phyloP scores from a whole-genome alignment of 2,329 filamentous ascomycete species.

The Epichloe sibirici region DNA sequence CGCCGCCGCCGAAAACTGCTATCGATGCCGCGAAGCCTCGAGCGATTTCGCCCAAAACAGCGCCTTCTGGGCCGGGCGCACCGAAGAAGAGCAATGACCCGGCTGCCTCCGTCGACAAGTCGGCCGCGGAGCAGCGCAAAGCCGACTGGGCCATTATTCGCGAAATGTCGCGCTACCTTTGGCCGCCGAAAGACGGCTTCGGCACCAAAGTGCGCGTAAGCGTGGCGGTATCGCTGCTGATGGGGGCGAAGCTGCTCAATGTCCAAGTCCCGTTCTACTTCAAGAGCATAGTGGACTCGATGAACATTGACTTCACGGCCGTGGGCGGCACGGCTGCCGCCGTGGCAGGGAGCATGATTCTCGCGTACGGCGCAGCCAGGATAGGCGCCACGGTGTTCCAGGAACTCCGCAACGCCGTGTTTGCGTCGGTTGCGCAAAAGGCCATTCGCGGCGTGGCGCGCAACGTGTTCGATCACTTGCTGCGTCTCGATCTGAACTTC shows the following conservation, averaged over 20 bases:
- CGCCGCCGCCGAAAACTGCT: conserved; percentile 9
- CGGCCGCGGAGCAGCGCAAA: conserved; percentile 79
- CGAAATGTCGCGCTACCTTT: conserved; percentile 92
- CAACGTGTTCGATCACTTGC: conserved; percentile 83
- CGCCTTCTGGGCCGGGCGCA: conserved; percentile 7
- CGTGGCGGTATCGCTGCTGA: conserved; percentile 67
- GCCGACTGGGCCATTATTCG: conserved; percentile 98
- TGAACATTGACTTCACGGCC: conserved; percentile 89
- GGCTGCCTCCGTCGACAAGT: conserved; percentile 27
- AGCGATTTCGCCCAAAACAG: conserved; percentile 2
- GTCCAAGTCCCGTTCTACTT: conserved; percentile 99
- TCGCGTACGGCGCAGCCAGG: conserved; percentile 82
- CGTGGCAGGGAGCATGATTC: conserved; percentile 81
- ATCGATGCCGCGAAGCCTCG: background rate
- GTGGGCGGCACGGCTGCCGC: conserved; percentile 81
- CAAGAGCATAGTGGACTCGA: conserved; percentile 92
- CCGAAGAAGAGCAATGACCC: conserved; percentile 17
- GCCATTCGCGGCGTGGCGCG: conserved; percentile 83
- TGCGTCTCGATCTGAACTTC: conserved; percentile 84
- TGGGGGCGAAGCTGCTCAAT: conserved; percentile 90
- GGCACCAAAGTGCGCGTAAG: conserved; percentile 71
- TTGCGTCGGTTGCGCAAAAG: conserved; percentile 93
- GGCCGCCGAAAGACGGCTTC: conserved; percentile 72
- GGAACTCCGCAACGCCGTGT: conserved; percentile 89
- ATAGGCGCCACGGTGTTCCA: conserved; percentile 85